Evolutionary conservation across 164 flowering plant genomes (phyloP).

Genomic region (Houttuynia cordata): DNA sequence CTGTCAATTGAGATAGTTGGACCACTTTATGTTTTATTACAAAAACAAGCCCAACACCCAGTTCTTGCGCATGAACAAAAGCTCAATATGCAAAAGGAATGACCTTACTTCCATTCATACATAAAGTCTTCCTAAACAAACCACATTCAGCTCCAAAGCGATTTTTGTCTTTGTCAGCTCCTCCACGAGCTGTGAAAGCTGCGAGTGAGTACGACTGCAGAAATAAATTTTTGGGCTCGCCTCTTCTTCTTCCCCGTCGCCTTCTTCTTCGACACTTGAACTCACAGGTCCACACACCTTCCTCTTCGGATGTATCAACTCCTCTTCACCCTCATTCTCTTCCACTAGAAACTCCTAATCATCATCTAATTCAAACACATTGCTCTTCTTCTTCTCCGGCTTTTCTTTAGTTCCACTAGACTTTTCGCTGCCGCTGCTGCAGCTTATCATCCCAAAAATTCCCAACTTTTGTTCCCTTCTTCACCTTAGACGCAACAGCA

Average conservation of each 20-base stretch:
- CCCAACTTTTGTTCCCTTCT: constrained; percentile 14
- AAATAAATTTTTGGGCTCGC: constrained; percentile 60
- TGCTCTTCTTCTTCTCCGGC: constrained; percentile 12
- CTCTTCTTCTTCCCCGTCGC: constrained; percentile 27
- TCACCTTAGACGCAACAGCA: constrained; percentile 11
- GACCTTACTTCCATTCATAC: constrained; percentile 74
- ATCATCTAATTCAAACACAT: constrained; percentile 29
- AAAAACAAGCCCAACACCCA: no score
- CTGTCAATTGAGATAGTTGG: no score
- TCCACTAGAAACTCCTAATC: constrained; percentile 65
- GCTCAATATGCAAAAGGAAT: neutral
- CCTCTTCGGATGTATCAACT: constrained; percentile 36
- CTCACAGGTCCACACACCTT: constrained; percentile 25
- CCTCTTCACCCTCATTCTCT: constrained; percentile 82
- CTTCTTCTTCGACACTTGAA: constrained; percentile 56
- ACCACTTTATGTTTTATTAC: no score
- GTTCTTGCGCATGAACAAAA: neutral
- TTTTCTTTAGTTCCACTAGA: constrained; percentile 8
- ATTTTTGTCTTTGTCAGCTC: constrained; percentile 76
- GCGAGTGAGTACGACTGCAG: constrained; percentile 95
- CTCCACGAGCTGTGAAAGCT: constrained; percentile 84
- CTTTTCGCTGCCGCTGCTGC: constrained; percentile 9
- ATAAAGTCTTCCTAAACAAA: constrained; percentile 76
- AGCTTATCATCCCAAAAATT: constrained; percentile 11
- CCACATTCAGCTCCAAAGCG: constrained; percentile 45